A percentile compares a stretch with the other conserved stretches of the same genome.
These are phyloP conservation scores for Vigna hirtella DNA, from an alignment of 306 rosid species.

Conservation along the genomic window DNA sequence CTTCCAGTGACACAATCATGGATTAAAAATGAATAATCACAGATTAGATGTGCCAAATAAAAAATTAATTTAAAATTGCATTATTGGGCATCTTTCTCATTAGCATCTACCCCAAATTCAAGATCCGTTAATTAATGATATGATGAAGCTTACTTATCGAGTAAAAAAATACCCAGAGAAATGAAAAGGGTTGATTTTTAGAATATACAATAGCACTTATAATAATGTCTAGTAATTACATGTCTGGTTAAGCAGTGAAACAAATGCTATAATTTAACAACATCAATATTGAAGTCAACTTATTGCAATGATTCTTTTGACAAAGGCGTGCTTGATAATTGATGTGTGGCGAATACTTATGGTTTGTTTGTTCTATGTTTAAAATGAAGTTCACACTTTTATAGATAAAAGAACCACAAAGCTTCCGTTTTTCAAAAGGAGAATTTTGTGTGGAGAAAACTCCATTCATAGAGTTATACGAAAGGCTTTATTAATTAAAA, in stretches of 20 bases:
- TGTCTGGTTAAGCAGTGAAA: slow-evolving; percentile 1
- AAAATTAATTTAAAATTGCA: not conserved
- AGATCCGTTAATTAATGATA: slow-evolving; percentile 22
- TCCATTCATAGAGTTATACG: no score
- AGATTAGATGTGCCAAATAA: not conserved
- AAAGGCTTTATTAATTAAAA: no score
- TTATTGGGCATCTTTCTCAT: slow-evolving; percentile 6
- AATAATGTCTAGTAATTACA: not conserved
- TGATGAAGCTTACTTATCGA: not conserved
- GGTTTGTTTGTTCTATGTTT: not conserved
- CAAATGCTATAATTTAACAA: not conserved
- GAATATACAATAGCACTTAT: not conserved
- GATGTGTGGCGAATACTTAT: not conserved
- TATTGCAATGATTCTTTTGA: slow-evolving; percentile 19
- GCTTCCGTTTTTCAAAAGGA: not conserved
- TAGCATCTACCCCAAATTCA: slow-evolving; percentile 12
- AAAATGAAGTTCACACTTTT: not conserved
- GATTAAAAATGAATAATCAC: slow-evolving; percentile 24
- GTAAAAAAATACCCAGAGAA: no score
- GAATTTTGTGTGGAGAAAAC: not conserved
- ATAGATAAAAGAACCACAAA: not conserved
- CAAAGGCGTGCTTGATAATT: slow-evolving; percentile 17
- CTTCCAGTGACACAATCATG: slow-evolving; percentile 23
- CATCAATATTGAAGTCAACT: not conserved
- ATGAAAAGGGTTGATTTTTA: no score